Conservation (phyloP, 495 filamentous ascomycete genomes). For the Penicillium manginii region DNA sequence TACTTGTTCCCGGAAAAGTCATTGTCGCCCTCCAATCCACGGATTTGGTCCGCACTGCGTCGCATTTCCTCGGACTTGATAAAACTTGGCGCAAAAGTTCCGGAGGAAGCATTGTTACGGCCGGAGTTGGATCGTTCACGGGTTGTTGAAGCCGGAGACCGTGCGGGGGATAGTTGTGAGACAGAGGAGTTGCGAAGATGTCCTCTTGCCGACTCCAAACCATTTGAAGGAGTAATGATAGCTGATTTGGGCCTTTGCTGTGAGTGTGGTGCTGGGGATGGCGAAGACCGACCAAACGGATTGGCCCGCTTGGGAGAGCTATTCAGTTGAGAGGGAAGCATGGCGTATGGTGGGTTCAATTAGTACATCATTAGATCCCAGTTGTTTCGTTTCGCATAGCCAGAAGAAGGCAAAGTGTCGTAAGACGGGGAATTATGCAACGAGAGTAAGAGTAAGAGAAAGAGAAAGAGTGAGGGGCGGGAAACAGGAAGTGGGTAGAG, state of each 20-base stretch:
- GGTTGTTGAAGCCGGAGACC: slow-evolving; percentile 28
- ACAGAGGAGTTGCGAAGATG: slow-evolving; percentile 61
- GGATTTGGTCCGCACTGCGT: slow-evolving; percentile 66
- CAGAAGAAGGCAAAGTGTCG: slow-evolving; percentile 2
- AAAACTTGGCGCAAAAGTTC: slow-evolving; percentile 93
- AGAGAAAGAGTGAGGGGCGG: neutral
- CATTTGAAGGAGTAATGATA: slow-evolving; percentile 61
- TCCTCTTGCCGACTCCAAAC: slow-evolving; percentile 40
- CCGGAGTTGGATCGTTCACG: slow-evolving; percentile 64
- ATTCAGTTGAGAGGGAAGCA: slow-evolving; percentile 52
- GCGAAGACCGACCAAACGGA: slow-evolving; percentile 69
- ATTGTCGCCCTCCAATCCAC: slow-evolving; percentile 88
- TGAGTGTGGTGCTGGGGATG: slow-evolving; percentile 54
- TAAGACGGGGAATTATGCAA: slow-evolving; percentile 6
- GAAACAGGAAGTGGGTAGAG: neutral
- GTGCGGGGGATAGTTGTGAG: slow-evolving; percentile 47
- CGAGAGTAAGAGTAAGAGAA: neutral
- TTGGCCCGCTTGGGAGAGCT: slow-evolving; percentile 68
- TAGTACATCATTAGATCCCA: slow-evolving; percentile 36
- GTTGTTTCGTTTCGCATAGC: slow-evolving; percentile 18
- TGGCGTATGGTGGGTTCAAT: slow-evolving; percentile 33
- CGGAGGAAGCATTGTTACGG: slow-evolving; percentile 57
- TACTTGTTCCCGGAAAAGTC: slow-evolving; percentile 99
- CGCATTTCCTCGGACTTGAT: slow-evolving; percentile 82
- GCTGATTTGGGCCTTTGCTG: slow-evolving; percentile 71